These are phyloP conservation scores for Kuraishia floccosa DNA, from an alignment of 805 yeast genomes.

Conservation along the genomic window DNA sequence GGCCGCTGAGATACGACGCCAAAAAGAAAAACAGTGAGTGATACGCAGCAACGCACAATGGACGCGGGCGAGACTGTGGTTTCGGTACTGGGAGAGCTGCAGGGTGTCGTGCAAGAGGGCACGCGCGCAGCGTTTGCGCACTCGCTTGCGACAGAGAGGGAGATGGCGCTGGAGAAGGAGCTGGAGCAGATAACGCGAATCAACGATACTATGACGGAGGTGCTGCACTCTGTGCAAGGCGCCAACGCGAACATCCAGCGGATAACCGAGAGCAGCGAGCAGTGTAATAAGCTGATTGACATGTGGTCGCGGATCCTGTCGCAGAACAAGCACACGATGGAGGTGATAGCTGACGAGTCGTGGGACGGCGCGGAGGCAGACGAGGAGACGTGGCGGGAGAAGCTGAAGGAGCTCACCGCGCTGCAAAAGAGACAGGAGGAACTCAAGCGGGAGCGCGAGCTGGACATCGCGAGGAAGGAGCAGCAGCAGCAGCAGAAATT, in stretches of 20 bases:
- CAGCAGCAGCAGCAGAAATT: conserved; percentile 9
- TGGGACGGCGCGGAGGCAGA: conserved; percentile 15
- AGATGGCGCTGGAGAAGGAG: conserved; percentile 11
- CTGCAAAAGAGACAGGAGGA: conserved; percentile 1
- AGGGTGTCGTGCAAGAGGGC: no score
- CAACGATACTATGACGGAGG: conserved; percentile 19
- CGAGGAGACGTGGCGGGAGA: conserved; percentile 17
- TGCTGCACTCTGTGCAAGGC: conserved; percentile 17
- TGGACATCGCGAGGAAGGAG: conserved; percentile 13
- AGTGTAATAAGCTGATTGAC: conserved; percentile 38
- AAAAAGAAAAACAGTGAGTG: no score
- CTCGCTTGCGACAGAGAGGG: no score
- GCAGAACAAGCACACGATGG: conserved; percentile 44
- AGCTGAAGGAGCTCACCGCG: conserved; percentile 6
- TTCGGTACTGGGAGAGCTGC: no score
- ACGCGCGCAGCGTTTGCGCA: no score
- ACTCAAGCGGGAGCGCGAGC: conserved; percentile 14
- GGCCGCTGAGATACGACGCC: no score
- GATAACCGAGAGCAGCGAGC: conserved; percentile 29
- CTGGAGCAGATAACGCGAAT: conserved; percentile 20
- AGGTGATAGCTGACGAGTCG: conserved; percentile 21
- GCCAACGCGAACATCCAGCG: conserved; percentile 19
- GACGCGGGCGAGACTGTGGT: no score
- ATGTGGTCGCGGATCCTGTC: conserved; percentile 54
- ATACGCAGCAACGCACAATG: no score